These are phyloP conservation scores for Candida sanyiensis DNA, from an alignment of 805 yeast genomes.

Conservation along the genomic window DNA sequence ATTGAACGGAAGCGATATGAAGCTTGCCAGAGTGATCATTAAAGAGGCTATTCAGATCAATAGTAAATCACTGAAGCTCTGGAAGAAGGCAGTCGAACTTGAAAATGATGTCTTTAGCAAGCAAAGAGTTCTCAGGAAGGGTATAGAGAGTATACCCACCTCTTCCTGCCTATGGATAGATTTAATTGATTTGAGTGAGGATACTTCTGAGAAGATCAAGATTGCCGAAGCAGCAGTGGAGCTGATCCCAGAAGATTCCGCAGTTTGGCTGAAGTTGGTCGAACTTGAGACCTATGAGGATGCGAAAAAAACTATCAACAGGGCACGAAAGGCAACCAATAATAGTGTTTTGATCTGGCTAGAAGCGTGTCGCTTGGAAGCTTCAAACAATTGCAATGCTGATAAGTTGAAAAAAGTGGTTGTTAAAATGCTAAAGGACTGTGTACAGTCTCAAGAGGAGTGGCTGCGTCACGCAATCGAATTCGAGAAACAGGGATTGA, in stretches of 20 bases:
- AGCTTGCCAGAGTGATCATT: conserved; percentile 50
- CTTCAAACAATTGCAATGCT: conserved; percentile 37
- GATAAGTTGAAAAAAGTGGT: conserved; percentile 43
- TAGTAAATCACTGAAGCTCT: conserved; percentile 52
- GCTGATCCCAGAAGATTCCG: conserved; percentile 57
- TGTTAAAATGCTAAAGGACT: conserved; percentile 41
- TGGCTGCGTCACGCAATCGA: conserved; percentile 56
- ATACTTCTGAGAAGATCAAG: conserved; percentile 41
- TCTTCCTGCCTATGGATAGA: conserved; percentile 62
- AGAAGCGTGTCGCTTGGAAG: conserved; percentile 65
- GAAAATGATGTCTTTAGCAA: conserved; percentile 54
- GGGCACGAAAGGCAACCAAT: conserved; percentile 52
- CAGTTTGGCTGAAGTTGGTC: conserved; percentile 59
- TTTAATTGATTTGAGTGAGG: conserved; percentile 55
- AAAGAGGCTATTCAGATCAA: conserved; percentile 59
- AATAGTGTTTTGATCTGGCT: conserved; percentile 58
- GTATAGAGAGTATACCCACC: conserved; percentile 57
- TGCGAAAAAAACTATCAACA: conserved; percentile 50
- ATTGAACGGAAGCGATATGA: conserved; percentile 42
- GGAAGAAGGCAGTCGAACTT: conserved; percentile 66
- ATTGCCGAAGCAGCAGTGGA: conserved; percentile 63
- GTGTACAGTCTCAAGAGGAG: conserved; percentile 32
- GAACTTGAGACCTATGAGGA: conserved; percentile 37
- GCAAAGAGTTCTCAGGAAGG: conserved; percentile 59
- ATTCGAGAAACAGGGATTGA: conserved; percentile 44